A percentile compares a stretch with the other conserved stretches of the same genome.
Evolutionary conservation across 257 asterid genomes (phyloP).

Genomic region (Solanum etuberosum): DNA sequence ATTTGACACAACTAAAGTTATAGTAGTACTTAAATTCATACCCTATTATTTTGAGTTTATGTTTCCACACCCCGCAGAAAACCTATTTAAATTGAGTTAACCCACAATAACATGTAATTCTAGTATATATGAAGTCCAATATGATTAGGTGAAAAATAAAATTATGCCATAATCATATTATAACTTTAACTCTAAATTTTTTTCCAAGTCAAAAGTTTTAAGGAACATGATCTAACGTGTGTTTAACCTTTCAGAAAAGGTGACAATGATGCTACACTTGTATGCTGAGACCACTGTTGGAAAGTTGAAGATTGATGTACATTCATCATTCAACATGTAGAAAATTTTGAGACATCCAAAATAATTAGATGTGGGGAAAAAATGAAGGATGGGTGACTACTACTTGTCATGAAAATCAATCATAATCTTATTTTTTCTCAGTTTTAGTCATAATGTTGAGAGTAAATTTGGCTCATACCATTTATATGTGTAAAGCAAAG

Average conservation of each 20-base stretch:
- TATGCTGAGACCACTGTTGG: background rate
- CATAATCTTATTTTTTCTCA: background rate
- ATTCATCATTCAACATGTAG: background rate
- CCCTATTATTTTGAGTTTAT: background rate
- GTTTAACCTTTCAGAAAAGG: background rate
- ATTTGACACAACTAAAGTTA: background rate
- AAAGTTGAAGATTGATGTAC: background rate
- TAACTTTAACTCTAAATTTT: too few relatives aligned
- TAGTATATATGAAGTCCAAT: background rate
- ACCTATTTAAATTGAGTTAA: background rate
- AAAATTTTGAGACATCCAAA: background rate
- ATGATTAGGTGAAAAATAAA: background rate
- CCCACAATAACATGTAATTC: background rate
- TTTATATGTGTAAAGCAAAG: background rate
- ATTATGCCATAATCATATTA: background rate
- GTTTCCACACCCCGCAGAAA: background rate
- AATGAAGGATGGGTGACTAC: background rate
- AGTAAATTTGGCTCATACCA: background rate
- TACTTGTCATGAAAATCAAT: background rate
- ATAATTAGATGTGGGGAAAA: background rate
- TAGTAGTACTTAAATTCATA: background rate
- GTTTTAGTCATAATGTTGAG: background rate
- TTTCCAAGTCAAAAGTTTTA: background rate
- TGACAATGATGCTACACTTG: slow-evolving; percentile 1
- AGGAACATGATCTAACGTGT: background rate